phyloP scores from a whole-genome alignment of 495 filamentous ascomycete species.

The Cetradonia linearis region DNA sequence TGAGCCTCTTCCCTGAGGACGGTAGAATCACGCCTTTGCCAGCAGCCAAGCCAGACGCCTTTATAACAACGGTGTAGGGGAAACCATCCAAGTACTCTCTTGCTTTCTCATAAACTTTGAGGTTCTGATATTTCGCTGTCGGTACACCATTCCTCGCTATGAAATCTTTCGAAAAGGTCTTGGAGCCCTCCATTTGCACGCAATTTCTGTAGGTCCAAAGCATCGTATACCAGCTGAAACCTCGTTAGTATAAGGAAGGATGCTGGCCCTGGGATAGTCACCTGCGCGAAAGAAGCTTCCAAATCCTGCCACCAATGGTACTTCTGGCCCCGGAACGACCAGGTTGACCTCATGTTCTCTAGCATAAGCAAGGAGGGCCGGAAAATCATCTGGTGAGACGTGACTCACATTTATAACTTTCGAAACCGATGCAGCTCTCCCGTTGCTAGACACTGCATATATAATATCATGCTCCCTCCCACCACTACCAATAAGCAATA shows the following conservation, averaged over 20 bases:
- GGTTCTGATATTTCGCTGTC: conserved; percentile 82
- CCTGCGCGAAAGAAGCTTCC: conserved; percentile 62
- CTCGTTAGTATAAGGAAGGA: conserved; percentile 18
- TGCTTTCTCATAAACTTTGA: conserved; percentile 70
- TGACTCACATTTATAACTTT: conserved; percentile 62
- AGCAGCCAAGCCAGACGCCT: conserved; percentile 69
- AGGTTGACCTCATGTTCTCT: conserved; percentile 65
- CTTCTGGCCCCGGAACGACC: conserved; percentile 85
- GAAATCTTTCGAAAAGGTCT: conserved; percentile 96
- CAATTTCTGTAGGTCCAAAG: conserved; percentile 79
- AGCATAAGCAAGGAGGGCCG: conserved; percentile 64
- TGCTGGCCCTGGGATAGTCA: conserved; percentile 31
- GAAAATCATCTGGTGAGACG: conserved; percentile 64
- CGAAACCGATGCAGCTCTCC: conserved; percentile 60
- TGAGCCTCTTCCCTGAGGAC: conserved; percentile 70
- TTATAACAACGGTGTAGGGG: conserved; percentile 73
- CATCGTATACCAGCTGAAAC: conserved; percentile 59
- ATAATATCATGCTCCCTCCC: conserved; percentile 64
- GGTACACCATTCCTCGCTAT: conserved; percentile 88
- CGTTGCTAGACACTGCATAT: conserved; percentile 44
- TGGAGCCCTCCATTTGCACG: conserved; percentile 88
- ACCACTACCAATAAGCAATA: conserved; percentile 86
- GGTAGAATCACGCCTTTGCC: conserved; percentile 93
- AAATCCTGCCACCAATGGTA: conserved; percentile 85
- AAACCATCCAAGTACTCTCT: conserved; percentile 64